Evolutionary conservation across 176 grass and related monocot genomes (phyloP), one percentile per base, ranked within the genome.

Genomic region (Poa annua): DNA sequence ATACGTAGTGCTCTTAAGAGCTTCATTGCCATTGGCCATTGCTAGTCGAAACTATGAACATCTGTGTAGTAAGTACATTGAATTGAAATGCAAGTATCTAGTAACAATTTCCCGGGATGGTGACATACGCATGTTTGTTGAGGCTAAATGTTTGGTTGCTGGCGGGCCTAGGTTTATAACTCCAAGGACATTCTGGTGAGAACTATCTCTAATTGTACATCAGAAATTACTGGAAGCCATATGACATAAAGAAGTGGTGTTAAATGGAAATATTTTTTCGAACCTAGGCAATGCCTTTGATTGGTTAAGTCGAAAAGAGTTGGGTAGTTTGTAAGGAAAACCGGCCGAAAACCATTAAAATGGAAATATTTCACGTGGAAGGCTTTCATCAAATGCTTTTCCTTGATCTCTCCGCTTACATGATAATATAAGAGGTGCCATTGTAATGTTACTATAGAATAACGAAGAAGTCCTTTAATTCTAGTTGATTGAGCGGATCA

Each of bases 381-480:
- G 39, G 41, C 34, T 55, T 53, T 42, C 65, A 55, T 55, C 8
- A 57, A 71, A 13, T 71, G 5, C n/a, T 71, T 65, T 65, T 48
- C 10, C 76, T 19, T 79, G 41, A 50, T 80, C 26, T 66, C 41
- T 48, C 22, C 6, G 15, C 16, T 48, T 80, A 64, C 48, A 19
- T 21, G 45, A 48, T 48, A n/a, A 42, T 77, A 77, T 52, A 10
- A 64, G 10, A 48, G 22, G 24, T 64, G 36, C 24, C 42, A 15
- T 48, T 79, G 39, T 61, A 79, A 33, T 79, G 60, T 80, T 34
- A 49, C 4, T 45, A 17, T 65, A 34, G 60, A 20, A 78, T 4
- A 51, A 50, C 54, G 2, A 38, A 38, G 14, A 73, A 13, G 16
- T 39, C 26, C 50, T 82, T 44, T 26, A 82, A 53, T 12, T 82